Base-by-base conservation (phyloP, 352 stramenopile species). In the Phytopythium boreale region DNA sequence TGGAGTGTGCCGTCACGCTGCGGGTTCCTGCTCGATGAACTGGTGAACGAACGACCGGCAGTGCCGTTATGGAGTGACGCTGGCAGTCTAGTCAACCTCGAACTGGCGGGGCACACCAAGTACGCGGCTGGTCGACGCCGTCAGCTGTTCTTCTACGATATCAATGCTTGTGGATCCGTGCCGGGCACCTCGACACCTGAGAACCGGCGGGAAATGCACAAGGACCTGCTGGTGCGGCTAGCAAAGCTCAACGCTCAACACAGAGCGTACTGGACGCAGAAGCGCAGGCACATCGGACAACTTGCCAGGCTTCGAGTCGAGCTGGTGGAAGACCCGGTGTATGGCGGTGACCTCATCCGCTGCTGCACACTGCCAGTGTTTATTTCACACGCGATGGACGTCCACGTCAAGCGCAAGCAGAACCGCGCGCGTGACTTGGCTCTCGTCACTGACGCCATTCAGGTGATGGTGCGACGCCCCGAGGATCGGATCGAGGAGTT, bases 361-460 rank as follows among this genome's bases (percentile, higher is more conserved):
- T 63, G 49, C 36, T 84, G 71, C 29, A 85, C 75, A 20, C 80
- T 90, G 65, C 76, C 83, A 2, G 77, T 76, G 11, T 88, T 94
- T 50, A 88, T 94, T 29, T 92, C 85, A 5, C 57, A 70, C 34
- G 85, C 85, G 0, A 94, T 92, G 85, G 76, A 91, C 37, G 68
- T 91, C 11, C 83, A 94, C 61, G 56, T 59, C 7, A 76, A 78
- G 27, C 75, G 64, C 47, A 49, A 29, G 19, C 62, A 41, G 36
- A 22, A 47, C 37, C 56, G 29, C 19, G 50, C 44, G 14, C 36
- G 15, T 52, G 70, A 74, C 22, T 70, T 26, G 64, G 65, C 61
- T 17, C n/a, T 22, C 57, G 65, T 51, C 22, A 85, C 74, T 44
- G 59, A 75, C 19, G 73, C 80, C 26, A 57, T 96, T 22, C 64